Evolutionary conservation across 192 early-diverging fungal genomes (phyloP).

Genomic region (Pilobolus umbonatus): DNA sequence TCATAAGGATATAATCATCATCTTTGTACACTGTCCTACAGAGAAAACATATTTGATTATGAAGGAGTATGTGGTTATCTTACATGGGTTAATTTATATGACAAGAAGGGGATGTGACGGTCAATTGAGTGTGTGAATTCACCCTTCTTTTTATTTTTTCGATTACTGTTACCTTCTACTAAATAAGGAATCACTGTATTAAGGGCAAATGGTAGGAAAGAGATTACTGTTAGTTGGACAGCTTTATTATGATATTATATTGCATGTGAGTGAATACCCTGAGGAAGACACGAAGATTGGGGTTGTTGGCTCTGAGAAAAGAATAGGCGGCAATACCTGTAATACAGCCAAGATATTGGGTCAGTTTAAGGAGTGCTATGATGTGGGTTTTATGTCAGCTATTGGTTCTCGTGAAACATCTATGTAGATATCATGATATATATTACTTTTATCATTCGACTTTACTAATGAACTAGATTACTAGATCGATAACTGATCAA

Average conservation of each 20-base stretch:
- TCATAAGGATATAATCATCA: no score
- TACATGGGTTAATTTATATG: no score
- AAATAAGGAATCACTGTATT: neutral
- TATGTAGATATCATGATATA: conserved; percentile 30
- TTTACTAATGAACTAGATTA: conserved; percentile 31
- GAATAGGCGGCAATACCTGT: conserved; percentile 61
- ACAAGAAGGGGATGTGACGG: no score
- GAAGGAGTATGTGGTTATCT: no score
- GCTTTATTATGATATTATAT: conserved; percentile 58
- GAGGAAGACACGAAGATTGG: conserved; percentile 55
- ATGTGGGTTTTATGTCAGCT: conserved; percentile 47
- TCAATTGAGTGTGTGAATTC: neutral
- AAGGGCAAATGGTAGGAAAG: no score
- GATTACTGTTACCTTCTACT: conserved; percentile 1
- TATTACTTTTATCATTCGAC: neutral
- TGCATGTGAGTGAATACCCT: conserved; percentile 55
- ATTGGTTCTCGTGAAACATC: conserved; percentile 43
- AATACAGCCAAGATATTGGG: conserved; percentile 54
- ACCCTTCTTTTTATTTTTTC: conserved; percentile 1
- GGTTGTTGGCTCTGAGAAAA: conserved; percentile 51
- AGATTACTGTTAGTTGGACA: conserved; percentile 46
- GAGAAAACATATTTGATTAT: no score
- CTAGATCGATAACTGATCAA: no score
- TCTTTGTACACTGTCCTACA: no score
- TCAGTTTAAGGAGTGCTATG: conserved; percentile 40